Percentiles rank a stretch among this genome's conserved stretches.
Conservation (phyloP, 2,329 filamentous ascomycete species). For the Exophiala sp. region DNA sequence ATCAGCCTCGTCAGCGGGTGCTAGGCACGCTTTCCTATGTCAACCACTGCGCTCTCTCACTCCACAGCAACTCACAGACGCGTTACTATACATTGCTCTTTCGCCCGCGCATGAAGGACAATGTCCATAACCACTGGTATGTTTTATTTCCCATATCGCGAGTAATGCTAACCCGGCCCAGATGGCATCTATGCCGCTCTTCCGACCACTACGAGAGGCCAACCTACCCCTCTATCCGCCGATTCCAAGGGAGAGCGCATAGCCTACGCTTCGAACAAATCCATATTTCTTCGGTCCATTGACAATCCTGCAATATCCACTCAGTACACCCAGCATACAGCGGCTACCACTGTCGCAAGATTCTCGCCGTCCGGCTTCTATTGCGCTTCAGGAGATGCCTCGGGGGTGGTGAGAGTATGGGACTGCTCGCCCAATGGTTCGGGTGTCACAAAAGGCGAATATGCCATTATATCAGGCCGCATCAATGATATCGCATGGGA, state of each 20-base stretch:
- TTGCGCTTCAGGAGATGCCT: conserved; percentile 81
- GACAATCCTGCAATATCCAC: conserved; percentile 77
- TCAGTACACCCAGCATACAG: conserved; percentile 89
- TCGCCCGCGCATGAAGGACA: background rate
- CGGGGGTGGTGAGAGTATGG: conserved; percentile 84
- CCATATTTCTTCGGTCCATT: conserved; percentile 90
- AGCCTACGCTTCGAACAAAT: conserved; percentile 92
- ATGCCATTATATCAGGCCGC: conserved; percentile 84
- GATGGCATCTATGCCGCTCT: conserved; percentile 76
- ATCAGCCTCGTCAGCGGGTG: conserved; percentile 11
- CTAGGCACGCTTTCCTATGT: background rate
- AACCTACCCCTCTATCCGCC: conserved; percentile 79
- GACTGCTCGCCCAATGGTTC: conserved; percentile 72
- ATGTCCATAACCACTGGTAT: conserved; percentile 46
- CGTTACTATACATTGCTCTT: background rate
- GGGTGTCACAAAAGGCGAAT: conserved; percentile 79
- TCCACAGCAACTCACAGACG: background rate
- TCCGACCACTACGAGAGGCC: conserved; percentile 75
- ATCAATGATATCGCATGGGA: conserved; percentile 98
- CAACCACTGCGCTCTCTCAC: conserved; percentile 13
- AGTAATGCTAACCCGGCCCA: conserved; percentile 32
- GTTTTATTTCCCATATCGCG: background rate
- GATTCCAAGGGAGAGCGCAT: conserved; percentile 87
- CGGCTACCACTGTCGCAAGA: conserved; percentile 81
- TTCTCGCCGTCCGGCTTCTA: conserved; percentile 95